Base-by-base conservation (phyloP, 1,139 yeast genomes). In the Casaregolazyma suthepensis region DNA sequence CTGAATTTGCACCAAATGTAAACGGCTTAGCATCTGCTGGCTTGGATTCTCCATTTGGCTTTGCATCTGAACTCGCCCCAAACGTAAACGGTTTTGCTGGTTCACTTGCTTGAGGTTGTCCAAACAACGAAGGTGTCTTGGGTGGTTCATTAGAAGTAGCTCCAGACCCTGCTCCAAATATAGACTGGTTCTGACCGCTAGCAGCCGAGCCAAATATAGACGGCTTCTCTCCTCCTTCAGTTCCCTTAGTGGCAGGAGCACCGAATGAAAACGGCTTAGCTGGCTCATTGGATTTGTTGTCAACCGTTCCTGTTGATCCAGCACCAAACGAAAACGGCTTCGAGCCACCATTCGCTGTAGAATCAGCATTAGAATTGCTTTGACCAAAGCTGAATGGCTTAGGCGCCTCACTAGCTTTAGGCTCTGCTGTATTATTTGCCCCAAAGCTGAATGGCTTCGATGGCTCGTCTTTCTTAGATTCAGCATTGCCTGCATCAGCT, bases 1-100 rank as follows among this genome's bases (percentile, higher is more conserved):
- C 44, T 13, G 42, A 31, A 18, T 22, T 31, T n/a, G 50, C 31
- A 9, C 50, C 52, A 47, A 48, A 46, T 13, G 38, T n/a, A 40
- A 45, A 46, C 17, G 45, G 22, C n/a, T 18, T 49, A 10, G 38
- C 44, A 2, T 45, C 52, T 10, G 45, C 38, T 9, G 48, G 48
- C 18, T 35, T 38, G 5, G 53, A 35, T n/a, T 50, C 48, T 6
- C 35, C 42, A 22, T 52, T n/a, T 9, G 52, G 42, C 15, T 45
- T 48, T 13, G 42, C 45, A 13, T 40, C 53, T 3, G 46, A 22
- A 23, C 26, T 46, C 2, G 53, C 46, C 23, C 52, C 52, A 40
- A 52, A 52, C 22, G 54, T 4, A 48, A 51, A 51, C 15, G 55
- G 43, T 17, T 43, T 37, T 42, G 45, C 26, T 18, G 22, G 6